Evolutionary conservation across 2,329 filamentous ascomycete species (phyloP), one percentile per base, ranked within the genome.

Genomic region (Venturia pyrina): DNA sequence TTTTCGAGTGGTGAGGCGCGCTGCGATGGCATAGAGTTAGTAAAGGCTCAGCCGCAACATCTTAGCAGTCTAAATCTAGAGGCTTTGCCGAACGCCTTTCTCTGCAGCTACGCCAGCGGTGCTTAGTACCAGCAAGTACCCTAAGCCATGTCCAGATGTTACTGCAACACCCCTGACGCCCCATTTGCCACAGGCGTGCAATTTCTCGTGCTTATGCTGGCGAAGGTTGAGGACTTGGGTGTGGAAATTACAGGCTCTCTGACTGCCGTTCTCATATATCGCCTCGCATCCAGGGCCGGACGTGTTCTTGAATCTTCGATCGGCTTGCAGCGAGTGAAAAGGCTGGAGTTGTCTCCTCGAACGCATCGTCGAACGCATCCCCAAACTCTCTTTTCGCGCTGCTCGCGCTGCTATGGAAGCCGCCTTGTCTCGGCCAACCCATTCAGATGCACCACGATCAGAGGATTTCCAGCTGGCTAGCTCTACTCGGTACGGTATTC

Each of bases 41-140:
- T 44, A 28, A 37, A 46, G 60, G 24, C 37, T 62, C 60, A 62
- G 60, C 60, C 60, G 60, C 60, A 62, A 44, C 53, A 59, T 37
- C 53, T 40, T 19, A 59, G n/a, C 32, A 43, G 10, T 62, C 59
- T 62, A 62, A 62, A 41, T 24, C 15, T 44, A 40, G 60, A 19
- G 37, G 59, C n/a, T 10, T 62, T 62, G 59, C 59, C 59, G 37
- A 46, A 44, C 24, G 37, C 37, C 37, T 19, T 28, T 13, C 21
- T n/a, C 59, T 62, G 59, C 59, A 44, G 59, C 59, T 32, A 24
- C 7, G n/a, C 15, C 43, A 17, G 5, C 37, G 17, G 40, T 46
- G 37, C 40, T 43, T 46, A 43, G 43, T n/a, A 15, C n/a, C 37
- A 15, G 28, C 40, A 44, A 37, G n/a, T 15, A n/a, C 60, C 60